These are phyloP conservation scores for Lipomyces oligophaga DNA, from an alignment of 805 yeast genomes.

Conservation along the genomic window DNA sequence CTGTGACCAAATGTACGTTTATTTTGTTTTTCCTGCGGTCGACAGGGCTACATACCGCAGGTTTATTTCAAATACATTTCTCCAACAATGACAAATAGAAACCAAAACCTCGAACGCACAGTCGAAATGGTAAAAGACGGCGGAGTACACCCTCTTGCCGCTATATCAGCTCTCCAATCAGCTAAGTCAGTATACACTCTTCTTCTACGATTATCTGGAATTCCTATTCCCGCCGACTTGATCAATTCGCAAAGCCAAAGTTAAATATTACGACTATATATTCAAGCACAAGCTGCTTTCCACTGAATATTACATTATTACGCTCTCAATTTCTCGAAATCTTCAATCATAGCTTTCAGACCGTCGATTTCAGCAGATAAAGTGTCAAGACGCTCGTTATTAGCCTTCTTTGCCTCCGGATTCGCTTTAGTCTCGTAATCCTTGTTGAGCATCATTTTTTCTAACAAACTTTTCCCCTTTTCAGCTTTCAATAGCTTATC, in stretches of 20 bases:
- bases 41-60: no score
- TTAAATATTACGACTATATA: neutral
- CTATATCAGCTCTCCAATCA: constrained; percentile 4
- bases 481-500: constrained; percentile 67
- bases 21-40: neutral
- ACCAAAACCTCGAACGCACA: constrained; percentile 8
- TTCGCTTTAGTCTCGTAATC: constrained; percentile 87
- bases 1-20: constrained; percentile 13
- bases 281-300: neutral
- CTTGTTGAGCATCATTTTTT: constrained; percentile 62
- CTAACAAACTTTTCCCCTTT: constrained; percentile 57
- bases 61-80: no score
- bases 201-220: neutral
- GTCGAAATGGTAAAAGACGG: neutral
- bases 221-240: neutral
- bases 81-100: neutral
- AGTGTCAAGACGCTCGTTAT: constrained; percentile 62
- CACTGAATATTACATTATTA: constrained; percentile 4
- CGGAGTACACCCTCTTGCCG: constrained; percentile 2
- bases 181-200: constrained; percentile 4
- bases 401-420: constrained; percentile 73
- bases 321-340: constrained; percentile 74
- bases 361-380: constrained; percentile 85
- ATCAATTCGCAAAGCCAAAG: neutral
- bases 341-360: constrained; percentile 75